Conservation (phyloP, 768 basidiomycete genomes). For the Tubosaeta sp. region DNA sequence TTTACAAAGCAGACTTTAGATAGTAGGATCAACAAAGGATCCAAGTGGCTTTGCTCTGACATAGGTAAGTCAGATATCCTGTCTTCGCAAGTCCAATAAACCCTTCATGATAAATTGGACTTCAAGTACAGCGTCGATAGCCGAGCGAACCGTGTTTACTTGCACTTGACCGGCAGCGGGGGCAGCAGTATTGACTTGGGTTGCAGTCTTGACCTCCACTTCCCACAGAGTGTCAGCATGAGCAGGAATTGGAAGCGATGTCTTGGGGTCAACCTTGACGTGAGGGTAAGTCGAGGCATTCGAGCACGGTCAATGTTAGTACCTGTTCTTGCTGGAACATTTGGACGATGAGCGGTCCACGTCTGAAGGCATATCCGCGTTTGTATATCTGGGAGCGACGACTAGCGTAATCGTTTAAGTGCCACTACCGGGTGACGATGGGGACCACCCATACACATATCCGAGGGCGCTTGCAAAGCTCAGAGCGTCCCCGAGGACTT, state of each 20-base stretch:
- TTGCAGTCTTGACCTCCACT: constrained; percentile 82
- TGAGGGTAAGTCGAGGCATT: constrained; percentile 4
- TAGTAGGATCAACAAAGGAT: no score
- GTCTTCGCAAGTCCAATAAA: constrained; percentile 68
- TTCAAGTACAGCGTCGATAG: constrained; percentile 73
- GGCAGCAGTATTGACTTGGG: constrained; percentile 66
- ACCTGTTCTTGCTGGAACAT: constrained; percentile 88
- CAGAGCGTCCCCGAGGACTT: constrained; percentile 74
- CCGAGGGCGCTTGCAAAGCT: constrained; percentile 79
- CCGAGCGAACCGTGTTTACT: constrained; percentile 65
- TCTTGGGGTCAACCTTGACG: constrained; percentile 65
- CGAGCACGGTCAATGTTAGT: constrained; percentile 4
- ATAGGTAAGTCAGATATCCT: constrained; percentile 48
- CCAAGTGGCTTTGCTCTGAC: not conserved
- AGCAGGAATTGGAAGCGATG: constrained; percentile 72
- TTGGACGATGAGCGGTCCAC: constrained; percentile 66
- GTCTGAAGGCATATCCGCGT: constrained; percentile 71
- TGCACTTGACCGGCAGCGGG: constrained; percentile 36
- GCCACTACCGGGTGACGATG: not conserved
- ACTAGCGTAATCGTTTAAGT: constrained; percentile 29
- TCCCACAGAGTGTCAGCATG: constrained; percentile 81
- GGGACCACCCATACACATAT: constrained; percentile 50
- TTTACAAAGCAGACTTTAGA: no score
- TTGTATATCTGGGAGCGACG: constrained; percentile 77
- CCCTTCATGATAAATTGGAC: constrained; percentile 85